Evolutionary conservation across 257 asterid genomes (phyloP).

Genomic region (Rubia yunnanensis): DNA sequence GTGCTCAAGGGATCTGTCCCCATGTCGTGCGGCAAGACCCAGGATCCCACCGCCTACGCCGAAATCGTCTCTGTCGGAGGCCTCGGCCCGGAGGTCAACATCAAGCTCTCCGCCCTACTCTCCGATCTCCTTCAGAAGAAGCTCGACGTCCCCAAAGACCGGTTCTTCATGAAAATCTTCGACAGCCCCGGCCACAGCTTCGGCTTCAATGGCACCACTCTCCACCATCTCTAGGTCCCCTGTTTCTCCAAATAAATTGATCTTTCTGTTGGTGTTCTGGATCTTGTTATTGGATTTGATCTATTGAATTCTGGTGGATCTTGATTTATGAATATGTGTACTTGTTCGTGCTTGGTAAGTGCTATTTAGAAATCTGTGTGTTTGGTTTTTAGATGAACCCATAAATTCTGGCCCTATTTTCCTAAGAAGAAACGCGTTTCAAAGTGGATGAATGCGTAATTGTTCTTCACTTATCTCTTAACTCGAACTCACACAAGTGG

Average conservation of each 20-base stretch:
- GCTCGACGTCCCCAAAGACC: slow-evolving; percentile 58
- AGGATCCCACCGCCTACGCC: slow-evolving; percentile 81
- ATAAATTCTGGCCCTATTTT: too few species aligned
- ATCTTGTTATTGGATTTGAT: too few species aligned
- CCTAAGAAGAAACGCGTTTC: too few species aligned
- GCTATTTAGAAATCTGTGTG: too few species aligned
- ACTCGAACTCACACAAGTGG: too few species aligned
- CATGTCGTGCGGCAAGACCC: slow-evolving; percentile 85
- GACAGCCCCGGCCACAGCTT: slow-evolving; percentile 75
- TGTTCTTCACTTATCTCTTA: too few species aligned
- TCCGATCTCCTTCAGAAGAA: slow-evolving; percentile 60
- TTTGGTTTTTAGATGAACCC: too few species aligned
- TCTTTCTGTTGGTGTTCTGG: too few species aligned
- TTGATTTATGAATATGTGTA: too few species aligned
- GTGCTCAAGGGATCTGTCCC: slow-evolving; percentile 92
- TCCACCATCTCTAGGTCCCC: background rate
- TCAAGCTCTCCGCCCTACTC: slow-evolving; percentile 73
- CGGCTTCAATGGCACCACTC: slow-evolving; percentile 76
- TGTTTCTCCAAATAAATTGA: background rate
- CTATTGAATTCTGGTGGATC: too few species aligned
- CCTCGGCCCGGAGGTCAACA: slow-evolving; percentile 60
- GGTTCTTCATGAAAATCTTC: slow-evolving; percentile 82
- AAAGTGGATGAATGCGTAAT: too few species aligned
- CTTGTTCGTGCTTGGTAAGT: too few species aligned
- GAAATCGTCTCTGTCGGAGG: slow-evolving; percentile 92